Percentiles rank a stretch among this genome's conserved stretches.
These are phyloP conservation scores for Catunica adiposa DNA, from an alignment of 2,329 filamentous ascomycete species.

Conservation along the genomic window DNA sequence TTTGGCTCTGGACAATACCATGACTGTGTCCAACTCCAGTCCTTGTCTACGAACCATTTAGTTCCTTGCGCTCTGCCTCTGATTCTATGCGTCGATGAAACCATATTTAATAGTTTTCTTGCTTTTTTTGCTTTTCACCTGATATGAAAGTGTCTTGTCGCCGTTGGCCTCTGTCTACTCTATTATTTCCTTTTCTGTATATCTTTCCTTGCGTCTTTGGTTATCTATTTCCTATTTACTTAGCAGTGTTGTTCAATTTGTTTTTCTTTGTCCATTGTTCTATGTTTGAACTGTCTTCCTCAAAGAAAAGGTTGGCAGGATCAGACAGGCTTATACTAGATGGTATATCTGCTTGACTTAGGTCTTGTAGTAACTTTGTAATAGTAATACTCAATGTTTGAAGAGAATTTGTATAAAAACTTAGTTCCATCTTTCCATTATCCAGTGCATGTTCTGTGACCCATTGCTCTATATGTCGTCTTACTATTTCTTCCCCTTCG, in stretches of 20 bases:
- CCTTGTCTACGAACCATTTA: background rate
- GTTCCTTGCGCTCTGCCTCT: background rate
- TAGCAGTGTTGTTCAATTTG: background rate
- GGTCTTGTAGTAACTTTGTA: conserved; percentile 12
- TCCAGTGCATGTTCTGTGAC: background rate
- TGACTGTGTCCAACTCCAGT: background rate
- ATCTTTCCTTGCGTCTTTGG: conserved; percentile 9
- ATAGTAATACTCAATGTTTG: conserved; percentile 15
- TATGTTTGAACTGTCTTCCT: background rate
- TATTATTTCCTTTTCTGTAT: conserved; percentile 9
- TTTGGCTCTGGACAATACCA: background rate
- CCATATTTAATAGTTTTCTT: background rate
- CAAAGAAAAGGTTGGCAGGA: conserved; percentile 10
- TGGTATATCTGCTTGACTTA: background rate
- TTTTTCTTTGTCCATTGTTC: conserved; percentile 9
- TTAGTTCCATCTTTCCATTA: background rate
- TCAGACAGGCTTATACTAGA: conserved; percentile 11
- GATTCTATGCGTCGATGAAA: background rate
- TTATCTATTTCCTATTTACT: background rate
- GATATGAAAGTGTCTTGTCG: background rate
- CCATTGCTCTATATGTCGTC: background rate
- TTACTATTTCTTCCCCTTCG: background rate
- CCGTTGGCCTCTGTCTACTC: conserved; percentile 3
- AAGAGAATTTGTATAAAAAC: conserved; percentile 7
- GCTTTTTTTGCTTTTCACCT: background rate